Conservation (phyloP, 2,329 filamentous ascomycete genomes). For the Cladosporium sp. region DNA sequence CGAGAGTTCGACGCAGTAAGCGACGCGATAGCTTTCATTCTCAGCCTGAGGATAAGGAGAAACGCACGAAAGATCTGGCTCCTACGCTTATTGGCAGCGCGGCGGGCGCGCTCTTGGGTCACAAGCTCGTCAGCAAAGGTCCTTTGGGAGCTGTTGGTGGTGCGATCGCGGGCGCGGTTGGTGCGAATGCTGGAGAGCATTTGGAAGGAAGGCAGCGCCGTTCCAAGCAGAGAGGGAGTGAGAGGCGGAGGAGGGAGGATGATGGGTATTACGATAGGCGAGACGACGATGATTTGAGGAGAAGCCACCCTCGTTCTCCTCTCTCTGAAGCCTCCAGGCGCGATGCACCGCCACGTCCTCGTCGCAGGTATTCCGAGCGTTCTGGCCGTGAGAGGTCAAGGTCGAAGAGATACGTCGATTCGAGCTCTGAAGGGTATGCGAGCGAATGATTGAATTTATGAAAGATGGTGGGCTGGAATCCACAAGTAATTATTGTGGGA, state of each 20-base stretch:
- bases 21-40: conserved; percentile 43
- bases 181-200: conserved; percentile 9
- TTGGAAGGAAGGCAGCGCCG: conserved; percentile 7
- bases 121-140: conserved; percentile 9
- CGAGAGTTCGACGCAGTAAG: conserved; percentile 49
- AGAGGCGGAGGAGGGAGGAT: background rate
- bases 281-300: background rate
- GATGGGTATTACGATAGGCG: background rate
- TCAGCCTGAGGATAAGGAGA: conserved; percentile 35
- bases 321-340: background rate
- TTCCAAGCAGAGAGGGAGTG: background rate
- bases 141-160: conserved; percentile 10
- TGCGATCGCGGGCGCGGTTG: conserved; percentile 12
- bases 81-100: conserved; percentile 10
- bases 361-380: conserved; percentile 48
- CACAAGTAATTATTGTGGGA: too few relatives aligned
- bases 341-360: conserved; percentile 29
- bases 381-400: conserved; percentile 32
- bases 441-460: background rate
- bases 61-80: background rate
- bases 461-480: too few relatives aligned
- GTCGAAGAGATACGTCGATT: conserved; percentile 11
- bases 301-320: background rate
- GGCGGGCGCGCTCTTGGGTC: conserved; percentile 6
- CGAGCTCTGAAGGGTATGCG: conserved; percentile 4